phyloP scores from a whole-genome alignment of 2,329 filamentous ascomycete genomes.

The Alternaria gansuensis region DNA sequence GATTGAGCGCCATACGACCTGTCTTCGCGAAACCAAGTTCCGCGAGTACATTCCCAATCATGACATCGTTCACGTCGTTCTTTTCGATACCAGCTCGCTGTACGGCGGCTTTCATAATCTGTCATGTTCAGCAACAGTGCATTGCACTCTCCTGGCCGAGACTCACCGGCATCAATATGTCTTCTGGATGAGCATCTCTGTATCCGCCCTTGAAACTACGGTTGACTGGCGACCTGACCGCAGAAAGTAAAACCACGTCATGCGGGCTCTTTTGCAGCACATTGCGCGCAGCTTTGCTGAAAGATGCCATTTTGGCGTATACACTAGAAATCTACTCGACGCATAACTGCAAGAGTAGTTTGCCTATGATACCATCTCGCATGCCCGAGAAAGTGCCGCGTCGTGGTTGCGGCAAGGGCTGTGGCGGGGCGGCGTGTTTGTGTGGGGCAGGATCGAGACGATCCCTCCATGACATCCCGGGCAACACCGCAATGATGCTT shows the following conservation, averaged over 20 bases:
- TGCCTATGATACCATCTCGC: conserved; percentile 20
- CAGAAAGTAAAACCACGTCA: conserved; percentile 93
- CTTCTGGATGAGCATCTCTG: conserved; percentile 92
- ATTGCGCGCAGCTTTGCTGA: conserved; percentile 54
- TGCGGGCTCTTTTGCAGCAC: conserved; percentile 88
- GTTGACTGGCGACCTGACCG: conserved; percentile 84
- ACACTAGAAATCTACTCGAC: neutral
- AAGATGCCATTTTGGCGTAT: conserved; percentile 37
- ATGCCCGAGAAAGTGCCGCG: conserved; percentile 35
- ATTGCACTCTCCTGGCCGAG: conserved; percentile 64
- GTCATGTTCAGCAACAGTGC: conserved; percentile 62
- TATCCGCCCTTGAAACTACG: conserved; percentile 91
- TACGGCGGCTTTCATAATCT: conserved; percentile 74
- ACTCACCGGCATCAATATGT: conserved; percentile 71
- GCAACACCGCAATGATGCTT: conserved; percentile 20
- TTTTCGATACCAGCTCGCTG: conserved; percentile 39
- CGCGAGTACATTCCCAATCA: conserved; percentile 76
- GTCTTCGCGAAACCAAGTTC: conserved; percentile 90
- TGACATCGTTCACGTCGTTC: conserved; percentile 39
- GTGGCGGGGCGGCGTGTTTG: conserved; percentile 42
- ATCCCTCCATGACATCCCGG: conserved; percentile 44
- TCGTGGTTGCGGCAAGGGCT: conserved; percentile 24
- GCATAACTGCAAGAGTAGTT: conserved; percentile 7
- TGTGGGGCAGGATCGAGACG: conserved; percentile 44
- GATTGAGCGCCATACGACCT: conserved; percentile 83